Evolutionary conservation across 495 filamentous ascomycete genomes (phyloP), one percentile per base, ranked within the genome.

Genomic region (Penicillium ochrochloron): DNA sequence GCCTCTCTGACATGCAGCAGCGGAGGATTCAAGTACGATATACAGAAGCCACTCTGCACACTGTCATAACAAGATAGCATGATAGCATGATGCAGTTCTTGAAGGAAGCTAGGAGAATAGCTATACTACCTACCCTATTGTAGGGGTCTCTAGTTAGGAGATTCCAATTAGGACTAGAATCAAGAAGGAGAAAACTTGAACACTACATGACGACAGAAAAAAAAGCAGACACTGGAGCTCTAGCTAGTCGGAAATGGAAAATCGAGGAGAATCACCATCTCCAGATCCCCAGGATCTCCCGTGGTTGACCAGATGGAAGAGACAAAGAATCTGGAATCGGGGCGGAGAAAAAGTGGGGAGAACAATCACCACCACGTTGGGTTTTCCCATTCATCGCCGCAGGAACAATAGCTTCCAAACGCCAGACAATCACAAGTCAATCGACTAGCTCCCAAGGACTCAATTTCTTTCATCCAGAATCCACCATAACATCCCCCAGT

Each of bases 1-100:
- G 27, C 29, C 50, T 31, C 57, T 64, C 59, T 70, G 68, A 70
- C 68, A 67, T 68, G 65, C 67, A 63, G 67, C 34, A 31, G 55
- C 66, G 67, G 67, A 66, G 63, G 60, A 61, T 69, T 69, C 67
- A 63, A 37, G 35, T 37, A 11, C 12, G 35, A 53, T 65, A 62
- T 48, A 23, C 44, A 48, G 44, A 23, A 48, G 60, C 62, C 62
- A 8, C 57, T 50, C 60, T 66, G 67, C 63, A 66, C 61, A 39
- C 57, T 69, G 67, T 62, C 60, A 69, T 64, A 51, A 53, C 57
- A 69, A 62, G 53, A 61, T 62, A 33, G 31, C 31, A 33, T 33
- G 31, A 33, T 33, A 33, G 57, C 57, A 69, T 64, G 53, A 61
- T 62, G 53, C 56, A 52, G 58, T 57, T 57, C 46, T 25, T 51